Percentiles rank a stretch among this genome's conserved stretches.
These are phyloP conservation scores for Exophiala calicioides DNA, from an alignment of 2,329 filamentous ascomycete species.

Conservation along the genomic window DNA sequence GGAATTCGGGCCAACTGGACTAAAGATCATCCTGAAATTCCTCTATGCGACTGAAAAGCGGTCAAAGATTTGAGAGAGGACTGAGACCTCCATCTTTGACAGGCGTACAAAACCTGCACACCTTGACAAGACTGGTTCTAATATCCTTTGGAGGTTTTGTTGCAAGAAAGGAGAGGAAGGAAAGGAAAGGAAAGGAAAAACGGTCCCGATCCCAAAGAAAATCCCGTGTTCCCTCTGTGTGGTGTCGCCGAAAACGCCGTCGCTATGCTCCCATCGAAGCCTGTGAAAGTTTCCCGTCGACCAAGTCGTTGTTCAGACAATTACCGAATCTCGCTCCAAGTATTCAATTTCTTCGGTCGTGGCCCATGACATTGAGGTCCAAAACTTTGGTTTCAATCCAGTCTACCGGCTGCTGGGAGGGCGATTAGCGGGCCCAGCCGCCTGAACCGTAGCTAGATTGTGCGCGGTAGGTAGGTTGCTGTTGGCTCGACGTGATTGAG, in stretches of 20 bases:
- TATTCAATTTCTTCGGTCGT: neutral
- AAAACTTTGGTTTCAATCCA: neutral
- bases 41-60: conserved; percentile 21
- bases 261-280: conserved; percentile 25
- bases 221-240: conserved; percentile 5
- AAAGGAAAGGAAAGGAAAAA: conserved; percentile 19
- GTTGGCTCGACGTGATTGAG: conserved; percentile 30
- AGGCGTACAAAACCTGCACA: conserved; percentile 11
- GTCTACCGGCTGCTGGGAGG: too few species aligned
- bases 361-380: neutral
- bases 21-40: conserved; percentile 12
- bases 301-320: conserved; percentile 14
- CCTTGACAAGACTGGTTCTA: conserved; percentile 11
- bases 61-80: conserved; percentile 25
- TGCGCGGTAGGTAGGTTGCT: conserved; percentile 16
- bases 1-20: conserved; percentile 1
- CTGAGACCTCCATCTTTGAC: conserved; percentile 19
- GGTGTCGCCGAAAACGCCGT: conserved; percentile 26
- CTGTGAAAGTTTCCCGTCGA: neutral
- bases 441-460: conserved; percentile 13
- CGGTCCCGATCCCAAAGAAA: conserved; percentile 29
- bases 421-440: conserved; percentile 17
- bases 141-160: conserved; percentile 4
- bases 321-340: conserved; percentile 1
- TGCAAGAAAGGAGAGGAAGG: neutral